Percentiles rank a stretch among this genome's conserved stretches.
Evolutionary conservation across 129 eudicot genomes (phyloP).

Genomic region (Arctium minus): DNA sequence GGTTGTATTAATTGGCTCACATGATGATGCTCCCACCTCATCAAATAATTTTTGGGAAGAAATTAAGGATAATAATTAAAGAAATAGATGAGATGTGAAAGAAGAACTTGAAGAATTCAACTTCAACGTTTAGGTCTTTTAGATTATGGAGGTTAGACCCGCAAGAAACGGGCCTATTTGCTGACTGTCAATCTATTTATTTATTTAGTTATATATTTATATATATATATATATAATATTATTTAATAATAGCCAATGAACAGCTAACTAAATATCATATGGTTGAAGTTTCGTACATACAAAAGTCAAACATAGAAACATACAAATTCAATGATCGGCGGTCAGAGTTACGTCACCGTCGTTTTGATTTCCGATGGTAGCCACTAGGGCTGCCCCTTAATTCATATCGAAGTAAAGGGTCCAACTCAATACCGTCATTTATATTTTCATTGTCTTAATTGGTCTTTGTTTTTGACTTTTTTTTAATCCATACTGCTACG

Average conservation of each 20-base stretch:
- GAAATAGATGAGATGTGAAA: constrained; percentile 18
- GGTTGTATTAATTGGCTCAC: neutral
- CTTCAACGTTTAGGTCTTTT: constrained; percentile 92
- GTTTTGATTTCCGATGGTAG: neutral
- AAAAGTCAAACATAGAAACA: constrained; percentile 32
- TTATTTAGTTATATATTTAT: neutral
- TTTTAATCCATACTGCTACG: neutral
- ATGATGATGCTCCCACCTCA: neutral
- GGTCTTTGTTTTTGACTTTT: constrained; percentile 4
- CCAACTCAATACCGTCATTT: constrained; percentile 4
- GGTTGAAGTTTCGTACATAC: constrained; percentile 35
- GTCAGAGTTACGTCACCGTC: constrained; percentile 30
- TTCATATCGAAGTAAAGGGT: constrained; percentile 21
- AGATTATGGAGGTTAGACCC: constrained; percentile 47
- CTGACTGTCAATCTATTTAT: constrained; percentile 31
- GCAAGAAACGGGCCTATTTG: constrained; percentile 47
- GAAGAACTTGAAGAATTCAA: constrained; percentile 75
- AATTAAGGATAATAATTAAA: constrained; percentile 2
- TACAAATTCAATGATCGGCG: constrained; percentile 9
- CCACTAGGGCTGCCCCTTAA: constrained; percentile 23
- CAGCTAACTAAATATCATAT: constrained; percentile 34
- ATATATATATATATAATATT: neutral
- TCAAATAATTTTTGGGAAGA: neutral
- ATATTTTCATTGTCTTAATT: neutral
- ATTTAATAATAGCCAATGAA: constrained; percentile 20